A percentile compares a stretch with the other conserved stretches of the same genome.
Evolutionary conservation across 2,329 filamentous ascomycete genomes (phyloP).

Genomic region (Cytospora paraplurivora): DNA sequence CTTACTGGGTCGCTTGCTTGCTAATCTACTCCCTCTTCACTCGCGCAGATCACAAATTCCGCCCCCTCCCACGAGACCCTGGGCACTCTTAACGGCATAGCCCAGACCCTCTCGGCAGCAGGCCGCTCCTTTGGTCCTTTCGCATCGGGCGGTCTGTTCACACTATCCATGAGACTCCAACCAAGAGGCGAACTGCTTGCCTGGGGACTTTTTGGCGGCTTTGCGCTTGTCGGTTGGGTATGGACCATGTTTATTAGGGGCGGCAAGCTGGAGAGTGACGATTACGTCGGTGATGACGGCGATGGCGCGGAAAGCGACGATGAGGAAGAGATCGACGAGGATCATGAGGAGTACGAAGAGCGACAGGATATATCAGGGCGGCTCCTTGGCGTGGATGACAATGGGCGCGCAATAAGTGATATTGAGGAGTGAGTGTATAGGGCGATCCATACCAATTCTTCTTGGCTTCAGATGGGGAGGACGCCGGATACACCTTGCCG

Average conservation of each 20-base stretch:
- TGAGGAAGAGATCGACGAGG: slow-evolving; percentile 33
- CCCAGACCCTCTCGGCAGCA: slow-evolving; percentile 89
- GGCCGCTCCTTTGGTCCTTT: slow-evolving; percentile 89
- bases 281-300: slow-evolving; percentile 47
- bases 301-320: slow-evolving; percentile 39
- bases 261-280: slow-evolving; percentile 60
- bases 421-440: slow-evolving; percentile 4
- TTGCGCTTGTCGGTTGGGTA: slow-evolving; percentile 79
- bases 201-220: slow-evolving; percentile 84
- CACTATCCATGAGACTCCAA: slow-evolving; percentile 69
- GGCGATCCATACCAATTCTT: neutral
- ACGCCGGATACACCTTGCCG: neutral
- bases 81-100: slow-evolving; percentile 88
- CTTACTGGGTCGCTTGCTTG: neutral
- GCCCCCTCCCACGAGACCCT: slow-evolving; percentile 83
- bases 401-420: slow-evolving; percentile 3
- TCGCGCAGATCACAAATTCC: slow-evolving; percentile 83
- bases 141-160: slow-evolving; percentile 83
- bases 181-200: slow-evolving; percentile 83
- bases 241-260: slow-evolving; percentile 78
- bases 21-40: neutral
- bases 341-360: slow-evolving; percentile 3
- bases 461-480: neutral
- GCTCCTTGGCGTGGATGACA: neutral
- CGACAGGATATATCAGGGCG: neutral